A percentile compares a stretch with the other conserved stretches of the same genome.
phyloP scores from a whole-genome alignment of 441 rosid genomes.

The Syzygium syzygioides region DNA sequence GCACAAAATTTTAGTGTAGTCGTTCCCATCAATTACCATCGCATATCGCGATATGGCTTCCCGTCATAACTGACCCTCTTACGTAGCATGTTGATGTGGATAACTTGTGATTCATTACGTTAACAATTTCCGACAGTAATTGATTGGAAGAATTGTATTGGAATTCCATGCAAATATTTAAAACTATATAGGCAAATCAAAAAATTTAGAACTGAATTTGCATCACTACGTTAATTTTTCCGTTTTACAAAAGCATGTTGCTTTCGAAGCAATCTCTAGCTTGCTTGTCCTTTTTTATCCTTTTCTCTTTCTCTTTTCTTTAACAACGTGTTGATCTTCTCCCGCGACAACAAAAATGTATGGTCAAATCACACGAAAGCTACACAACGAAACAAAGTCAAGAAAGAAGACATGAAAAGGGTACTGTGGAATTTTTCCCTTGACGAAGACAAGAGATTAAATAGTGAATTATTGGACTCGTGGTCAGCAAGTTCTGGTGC shows the following conservation, averaged over 20 bases:
- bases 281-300: no score
- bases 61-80: not conserved
- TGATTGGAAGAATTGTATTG: no score
- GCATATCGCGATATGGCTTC: not conserved
- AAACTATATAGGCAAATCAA: not conserved
- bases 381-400: not conserved
- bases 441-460: not conserved
- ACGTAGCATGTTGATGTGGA: not conserved
- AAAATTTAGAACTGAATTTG: not conserved
- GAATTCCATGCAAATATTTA: no score
- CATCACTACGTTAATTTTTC: not conserved
- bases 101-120: accelerated
- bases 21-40: accelerated
- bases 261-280: not conserved
- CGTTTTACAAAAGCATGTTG: not conserved
- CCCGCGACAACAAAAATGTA: not conserved
- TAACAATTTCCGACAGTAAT: accelerated
- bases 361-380: not conserved
- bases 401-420: not conserved
- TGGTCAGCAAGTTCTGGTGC: not conserved
- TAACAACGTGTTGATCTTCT: not conserved
- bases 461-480: not conserved
- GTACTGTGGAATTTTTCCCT: not conserved
- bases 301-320: not conserved
- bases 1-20: not conserved